Base-by-base conservation (phyloP, 2,329 filamentous ascomycete species). In the Pseudocercospora eumusae region DNA sequence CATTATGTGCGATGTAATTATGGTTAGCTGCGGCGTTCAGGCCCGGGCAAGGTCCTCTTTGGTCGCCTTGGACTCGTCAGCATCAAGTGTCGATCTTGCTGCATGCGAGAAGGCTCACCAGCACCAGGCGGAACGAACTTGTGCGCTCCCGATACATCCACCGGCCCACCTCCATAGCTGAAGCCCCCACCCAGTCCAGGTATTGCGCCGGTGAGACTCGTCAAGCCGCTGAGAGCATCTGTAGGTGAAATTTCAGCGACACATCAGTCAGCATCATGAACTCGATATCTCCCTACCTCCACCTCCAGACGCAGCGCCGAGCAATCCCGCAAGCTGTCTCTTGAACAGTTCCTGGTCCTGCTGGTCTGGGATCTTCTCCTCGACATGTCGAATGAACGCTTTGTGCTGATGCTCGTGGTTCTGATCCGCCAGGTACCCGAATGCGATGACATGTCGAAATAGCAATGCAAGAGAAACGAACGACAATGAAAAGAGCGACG, bases 1-100 rank as follows among this genome's bases (percentile, higher is more conserved):
- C 78, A 57, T 79, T 76, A 50, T 73, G 77, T 31, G 76, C 71
- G 6, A 79, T 69, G 71, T 79, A 79, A 67, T 74, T 71, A 64
- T 78, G 76, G 61, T 80, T 80, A 6, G 78, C 78, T 18, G 74
- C 74, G 7, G 76, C 69, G 53, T 80, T 79, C 52, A 79, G 61
- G 20, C 77, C 78, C 8, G 78, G 78, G 62, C 78, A 80, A 20
- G 71, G 71, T 15, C 76, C 76, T 57, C 55, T 45, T 11, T 47
- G 55, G 25, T 57, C 55, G 25, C 33, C 53, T 56, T 33, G 31
- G 33, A n/a, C 8, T 27, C 10, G 11, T 42, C 31, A 59, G 44
- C 50, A n/a, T 11, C 20, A 33, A 20, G 11, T 40, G 9, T n/a
- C 25, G 47, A 31, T 60, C 45, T 28, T 45, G 56, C 33, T 28